A percentile compares a stretch with the other conserved stretches of the same genome.
Conservation (phyloP, 2,329 filamentous ascomycete species). For the Calonectria pseudoreteaudii region DNA sequence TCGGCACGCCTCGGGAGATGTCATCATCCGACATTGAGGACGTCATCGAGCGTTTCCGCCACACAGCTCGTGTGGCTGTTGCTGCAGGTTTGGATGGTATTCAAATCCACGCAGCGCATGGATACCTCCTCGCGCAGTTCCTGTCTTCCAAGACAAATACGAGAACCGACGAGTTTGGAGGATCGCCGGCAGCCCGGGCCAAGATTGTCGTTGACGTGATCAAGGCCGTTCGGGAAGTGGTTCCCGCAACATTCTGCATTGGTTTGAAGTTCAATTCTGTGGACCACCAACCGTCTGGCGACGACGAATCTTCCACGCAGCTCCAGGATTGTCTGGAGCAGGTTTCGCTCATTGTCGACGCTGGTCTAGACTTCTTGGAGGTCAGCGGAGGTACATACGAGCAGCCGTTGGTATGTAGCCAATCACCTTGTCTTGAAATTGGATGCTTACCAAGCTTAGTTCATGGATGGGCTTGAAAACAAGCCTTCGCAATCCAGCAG, state of each 20-base stretch:
- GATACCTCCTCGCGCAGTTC: slow-evolving; percentile 69
- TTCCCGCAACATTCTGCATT: slow-evolving; percentile 58
- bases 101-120: slow-evolving; percentile 64
- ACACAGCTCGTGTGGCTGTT: slow-evolving; percentile 60
- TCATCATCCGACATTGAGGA: slow-evolving; percentile 63
- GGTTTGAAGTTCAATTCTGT: slow-evolving; percentile 69
- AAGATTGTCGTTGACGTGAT: slow-evolving; percentile 65
- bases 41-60: slow-evolving; percentile 64
- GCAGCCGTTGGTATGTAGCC: slow-evolving; percentile 55
- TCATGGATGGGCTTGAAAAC: slow-evolving; percentile 45
- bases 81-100: slow-evolving; percentile 60
- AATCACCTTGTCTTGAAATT: not conserved
- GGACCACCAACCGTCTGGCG: slow-evolving; percentile 59
- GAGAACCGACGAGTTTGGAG: slow-evolving; percentile 68
- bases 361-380: slow-evolving; percentile 75
- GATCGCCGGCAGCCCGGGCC: slow-evolving; percentile 59
- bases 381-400: slow-evolving; percentile 74
- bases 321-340: slow-evolving; percentile 69
- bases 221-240: slow-evolving; percentile 52
- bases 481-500: slow-evolving; percentile 36
- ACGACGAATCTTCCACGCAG: slow-evolving; percentile 41
- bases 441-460: slow-evolving; percentile 38
- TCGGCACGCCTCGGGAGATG: slow-evolving; percentile 70
- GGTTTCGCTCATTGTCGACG: slow-evolving; percentile 59
- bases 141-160: slow-evolving; percentile 62